phyloP scores from a whole-genome alignment of 2,329 filamentous ascomycete genomes.

The Epichloe sibirici region DNA sequence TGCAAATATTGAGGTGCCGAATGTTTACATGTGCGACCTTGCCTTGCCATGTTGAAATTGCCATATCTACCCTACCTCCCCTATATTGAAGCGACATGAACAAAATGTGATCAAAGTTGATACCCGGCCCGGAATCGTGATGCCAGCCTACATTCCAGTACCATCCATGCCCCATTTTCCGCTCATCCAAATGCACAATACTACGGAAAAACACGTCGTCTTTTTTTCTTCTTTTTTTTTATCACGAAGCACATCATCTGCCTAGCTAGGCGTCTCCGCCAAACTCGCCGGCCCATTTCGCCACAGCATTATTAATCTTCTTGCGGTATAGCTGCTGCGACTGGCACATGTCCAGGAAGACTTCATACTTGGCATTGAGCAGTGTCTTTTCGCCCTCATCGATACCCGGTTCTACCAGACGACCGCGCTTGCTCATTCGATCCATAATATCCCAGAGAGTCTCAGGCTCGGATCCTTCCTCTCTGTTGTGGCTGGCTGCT shows the following conservation, averaged over 20 bases:
- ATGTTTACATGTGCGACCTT: no score
- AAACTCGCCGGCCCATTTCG: slow-evolving; percentile 22
- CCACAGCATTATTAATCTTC: slow-evolving; percentile 55
- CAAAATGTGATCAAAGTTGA: no score
- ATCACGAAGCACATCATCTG: neutral
- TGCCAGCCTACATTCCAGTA: no score
- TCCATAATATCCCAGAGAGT: slow-evolving; percentile 96
- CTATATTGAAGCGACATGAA: no score
- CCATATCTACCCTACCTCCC: no score
- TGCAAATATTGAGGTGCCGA: no score
- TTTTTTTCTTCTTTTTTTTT: neutral
- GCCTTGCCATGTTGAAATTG: no score
- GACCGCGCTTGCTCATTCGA: slow-evolving; percentile 88
- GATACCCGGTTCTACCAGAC: slow-evolving; percentile 62
- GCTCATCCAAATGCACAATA: no score
- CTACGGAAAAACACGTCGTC: no score
- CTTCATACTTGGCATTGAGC: slow-evolving; percentile 78
- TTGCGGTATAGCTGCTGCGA: slow-evolving; percentile 73
- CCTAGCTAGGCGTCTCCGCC: slow-evolving; percentile 8
- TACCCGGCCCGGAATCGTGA: no score
- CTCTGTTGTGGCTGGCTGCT: slow-evolving; percentile 70
- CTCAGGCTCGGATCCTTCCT: slow-evolving; percentile 59
- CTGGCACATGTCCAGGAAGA: slow-evolving; percentile 88
- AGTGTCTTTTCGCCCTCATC: slow-evolving; percentile 66
- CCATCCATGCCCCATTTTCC: no score